Conservation (phyloP, 2,329 filamentous ascomycete species). For the Cladobotryum protrusum region DNA sequence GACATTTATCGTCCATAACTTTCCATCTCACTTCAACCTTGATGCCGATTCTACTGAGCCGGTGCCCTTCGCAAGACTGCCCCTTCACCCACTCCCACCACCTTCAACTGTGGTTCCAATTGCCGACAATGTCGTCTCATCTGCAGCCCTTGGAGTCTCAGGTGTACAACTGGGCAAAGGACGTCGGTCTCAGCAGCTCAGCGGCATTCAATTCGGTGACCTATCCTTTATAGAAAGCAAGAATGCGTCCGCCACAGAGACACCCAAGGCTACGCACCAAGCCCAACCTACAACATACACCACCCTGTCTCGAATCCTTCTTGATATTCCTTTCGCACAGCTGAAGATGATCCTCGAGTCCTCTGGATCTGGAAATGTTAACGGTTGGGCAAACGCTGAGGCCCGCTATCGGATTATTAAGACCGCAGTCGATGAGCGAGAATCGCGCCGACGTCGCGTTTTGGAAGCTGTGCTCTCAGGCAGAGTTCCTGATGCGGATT, state of each 20-base stretch:
- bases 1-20: constrained; percentile 53
- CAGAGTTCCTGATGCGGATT: constrained; percentile 27
- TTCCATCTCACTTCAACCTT: constrained; percentile 55
- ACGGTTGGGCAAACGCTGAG: constrained; percentile 44
- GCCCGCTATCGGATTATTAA: constrained; percentile 43
- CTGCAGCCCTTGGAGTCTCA: constrained; percentile 22
- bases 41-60: constrained; percentile 38
- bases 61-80: constrained; percentile 35
- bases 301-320: constrained; percentile 57
- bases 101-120: constrained; percentile 16
- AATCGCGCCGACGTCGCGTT: constrained; percentile 45
- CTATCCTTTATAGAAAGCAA: constrained; percentile 35
- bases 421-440: constrained; percentile 50
- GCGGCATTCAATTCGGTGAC: constrained; percentile 67
- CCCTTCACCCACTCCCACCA: constrained; percentile 17
- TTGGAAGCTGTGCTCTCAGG: constrained; percentile 37
- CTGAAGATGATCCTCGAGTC: constrained; percentile 62
- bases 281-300: constrained; percentile 33
- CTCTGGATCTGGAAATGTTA: constrained; percentile 41
- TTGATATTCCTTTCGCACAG: constrained; percentile 63
- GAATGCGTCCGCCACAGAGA: constrained; percentile 24
- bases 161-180: constrained; percentile 29
- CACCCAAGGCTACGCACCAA: constrained; percentile 20
- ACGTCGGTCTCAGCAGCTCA: constrained; percentile 47
- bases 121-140: constrained; percentile 22